Evolutionary conservation across 305 asterid species (phyloP), one percentile per base, ranked within the genome.

Genomic region (Stenogyne calaminthoides): DNA sequence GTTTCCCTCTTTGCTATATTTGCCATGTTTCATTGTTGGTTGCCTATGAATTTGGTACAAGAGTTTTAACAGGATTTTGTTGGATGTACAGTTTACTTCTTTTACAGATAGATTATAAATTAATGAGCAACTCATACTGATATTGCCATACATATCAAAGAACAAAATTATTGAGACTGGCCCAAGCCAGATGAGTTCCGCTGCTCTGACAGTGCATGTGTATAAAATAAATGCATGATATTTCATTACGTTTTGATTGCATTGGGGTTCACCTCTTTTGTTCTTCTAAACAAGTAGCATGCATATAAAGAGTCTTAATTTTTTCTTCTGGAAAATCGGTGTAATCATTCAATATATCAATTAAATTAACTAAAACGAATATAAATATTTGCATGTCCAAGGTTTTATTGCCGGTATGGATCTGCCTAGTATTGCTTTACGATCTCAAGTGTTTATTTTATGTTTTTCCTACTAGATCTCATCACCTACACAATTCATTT

Each of bases 391-490:
- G 16, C 63, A 39, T 56, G 65, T 25, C 32, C 19, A 59, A 66
- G n/a, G 51, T 73, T 76, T 58, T 39, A 25, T 15, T 15, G 52
- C 27, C 11, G 7, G 34, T 16, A 46, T 57, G 29, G 27, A 54
- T 57, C 73, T 56, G 25, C 67, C 37, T 16, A 54, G 12, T 12
- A 70, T 71, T 61, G 65, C 56, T 70, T 69, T 63, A 39, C 34
- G 70, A 54, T 62, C 34, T 61, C 55, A 62, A 70, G 59, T 15
- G 16, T 76, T 56, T 20, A 56, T 5, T 71, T 76, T 74, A 64
- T 78, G 59, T 54, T 46, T 76, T 71, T 72, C 51, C 65, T 72
- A 46, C 74, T 52, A 27, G 34, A 67, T 67, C 64, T 32, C 66
- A 46, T 55, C 64, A 49, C 61, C 27, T 71, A 42, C 67, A 62